These are phyloP conservation scores for Scolecobasidium constrictum DNA, from an alignment of 2,329 filamentous ascomycete species.

Conservation along the genomic window DNA sequence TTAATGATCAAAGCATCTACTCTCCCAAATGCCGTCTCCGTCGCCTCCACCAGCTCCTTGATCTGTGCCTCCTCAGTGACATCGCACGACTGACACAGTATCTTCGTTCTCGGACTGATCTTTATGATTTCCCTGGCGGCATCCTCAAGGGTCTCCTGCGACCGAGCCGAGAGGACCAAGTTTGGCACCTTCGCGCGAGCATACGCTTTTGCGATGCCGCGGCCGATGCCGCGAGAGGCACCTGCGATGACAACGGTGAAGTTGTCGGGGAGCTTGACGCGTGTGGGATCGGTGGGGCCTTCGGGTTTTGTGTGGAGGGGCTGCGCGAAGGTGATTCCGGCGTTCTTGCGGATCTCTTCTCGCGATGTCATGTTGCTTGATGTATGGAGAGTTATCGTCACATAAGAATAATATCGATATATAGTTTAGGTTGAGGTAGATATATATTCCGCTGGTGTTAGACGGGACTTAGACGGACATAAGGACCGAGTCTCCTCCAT, in stretches of 20 bases:
- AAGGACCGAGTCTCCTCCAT: too few relatives aligned
- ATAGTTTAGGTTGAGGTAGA: too few relatives aligned
- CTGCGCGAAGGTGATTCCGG: conserved; percentile 1
- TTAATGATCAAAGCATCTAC: conserved; percentile 9
- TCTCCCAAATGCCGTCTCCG: conserved; percentile 5
- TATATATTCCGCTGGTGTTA: too few relatives aligned
- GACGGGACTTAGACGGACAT: too few relatives aligned
- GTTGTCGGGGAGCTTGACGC: conserved; percentile 3
- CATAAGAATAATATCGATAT: too few relatives aligned
- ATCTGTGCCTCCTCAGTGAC: background rate
- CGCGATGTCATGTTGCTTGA: too few relatives aligned
- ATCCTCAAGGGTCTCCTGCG: conserved; percentile 1
- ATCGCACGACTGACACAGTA: conserved; percentile 4
- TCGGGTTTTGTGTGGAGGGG: conserved; percentile 4
- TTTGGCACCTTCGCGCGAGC: conserved; percentile 2
- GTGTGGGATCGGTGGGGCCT: conserved; percentile 5
- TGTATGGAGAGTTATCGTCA: too few relatives aligned
- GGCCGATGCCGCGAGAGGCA: conserved; percentile 8
- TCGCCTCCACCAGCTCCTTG: background rate
- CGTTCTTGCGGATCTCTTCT: background rate
- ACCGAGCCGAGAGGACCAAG: conserved; percentile 7
- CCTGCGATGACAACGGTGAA: conserved; percentile 9
- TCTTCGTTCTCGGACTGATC: background rate
- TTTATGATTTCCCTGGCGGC: background rate
- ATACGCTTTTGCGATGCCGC: conserved; percentile 3